Evolutionary conservation across 257 asterid genomes (phyloP).

Genomic region (Salvia miltiorrhiza): DNA sequence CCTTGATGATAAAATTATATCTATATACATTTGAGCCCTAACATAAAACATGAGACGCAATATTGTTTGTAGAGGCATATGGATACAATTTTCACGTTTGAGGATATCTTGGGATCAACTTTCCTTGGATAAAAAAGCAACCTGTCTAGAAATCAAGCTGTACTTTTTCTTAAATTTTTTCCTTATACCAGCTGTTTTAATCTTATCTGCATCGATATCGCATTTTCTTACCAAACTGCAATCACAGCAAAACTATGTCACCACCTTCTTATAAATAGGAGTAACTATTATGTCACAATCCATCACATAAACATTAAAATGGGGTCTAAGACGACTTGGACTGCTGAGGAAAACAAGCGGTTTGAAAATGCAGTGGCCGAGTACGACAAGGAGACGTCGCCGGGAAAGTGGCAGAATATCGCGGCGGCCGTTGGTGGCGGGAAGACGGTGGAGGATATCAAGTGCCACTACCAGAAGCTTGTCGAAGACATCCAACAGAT

Average conservation of each 20-base stretch:
- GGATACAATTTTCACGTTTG: not conserved
- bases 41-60: too few species aligned
- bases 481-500: conserved; percentile 50
- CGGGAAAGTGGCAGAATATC: conserved; percentile 56
- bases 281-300: not conserved
- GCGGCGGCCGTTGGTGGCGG: conserved; percentile 49
- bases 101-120: conserved; percentile 11
- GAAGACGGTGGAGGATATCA: conserved; percentile 67
- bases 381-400: conserved; percentile 42
- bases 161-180: not conserved
- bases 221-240: not conserved
- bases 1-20: too few species aligned
- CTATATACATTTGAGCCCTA: too few species aligned
- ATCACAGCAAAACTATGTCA: not conserved
- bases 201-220: not conserved
- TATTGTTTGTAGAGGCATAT: too few species aligned
- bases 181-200: conserved; percentile 14
- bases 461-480: conserved; percentile 53
- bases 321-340: conserved; percentile 58
- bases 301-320: conserved; percentile 1
- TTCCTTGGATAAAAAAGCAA: conserved; percentile 23
- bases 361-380: conserved; percentile 67
- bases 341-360: conserved; percentile 50
- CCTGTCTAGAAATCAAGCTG: not conserved
- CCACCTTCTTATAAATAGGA: conserved; percentile 31